Conservation (phyloP, 495 filamentous ascomycete species). For the Aspergillus ostianus region DNA sequence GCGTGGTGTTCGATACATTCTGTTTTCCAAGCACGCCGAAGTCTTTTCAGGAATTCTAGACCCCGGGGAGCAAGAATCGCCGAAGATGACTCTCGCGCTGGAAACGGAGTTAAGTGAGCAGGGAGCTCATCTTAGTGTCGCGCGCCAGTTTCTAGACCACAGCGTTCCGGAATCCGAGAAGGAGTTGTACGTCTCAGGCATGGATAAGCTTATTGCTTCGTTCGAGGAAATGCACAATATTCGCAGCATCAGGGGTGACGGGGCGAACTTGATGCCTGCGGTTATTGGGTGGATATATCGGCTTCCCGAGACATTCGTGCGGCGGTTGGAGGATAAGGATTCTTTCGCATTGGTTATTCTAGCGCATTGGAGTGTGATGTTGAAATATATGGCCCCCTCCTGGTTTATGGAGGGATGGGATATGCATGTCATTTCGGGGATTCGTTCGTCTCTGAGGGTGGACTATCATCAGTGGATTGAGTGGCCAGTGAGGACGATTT, state of each 20-base stretch:
- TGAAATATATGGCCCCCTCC: slow-evolving; percentile 31
- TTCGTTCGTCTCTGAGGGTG: slow-evolving; percentile 20
- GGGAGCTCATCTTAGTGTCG: slow-evolving; percentile 12
- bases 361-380: slow-evolving; percentile 40
- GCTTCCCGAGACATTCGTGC: slow-evolving; percentile 30
- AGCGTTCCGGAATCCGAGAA: background rate
- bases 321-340: slow-evolving; percentile 32
- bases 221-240: slow-evolving; percentile 24
- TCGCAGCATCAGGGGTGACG: slow-evolving; percentile 13
- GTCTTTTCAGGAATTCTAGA: slow-evolving; percentile 34
- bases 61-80: slow-evolving; percentile 8
- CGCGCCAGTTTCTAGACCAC: slow-evolving; percentile 18
- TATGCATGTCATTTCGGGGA: slow-evolving; percentile 34
- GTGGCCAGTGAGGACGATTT: slow-evolving; percentile 27
- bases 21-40: slow-evolving; percentile 19
- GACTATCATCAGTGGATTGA: slow-evolving; percentile 30
- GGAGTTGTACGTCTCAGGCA: slow-evolving; percentile 12
- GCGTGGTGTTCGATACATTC: slow-evolving; percentile 39
- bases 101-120: slow-evolving; percentile 22
- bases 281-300: slow-evolving; percentile 41
- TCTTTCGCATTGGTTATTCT: slow-evolving; percentile 38
- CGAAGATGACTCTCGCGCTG: slow-evolving; percentile 12
- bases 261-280: slow-evolving; percentile 23
- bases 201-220: slow-evolving; percentile 19
- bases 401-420: slow-evolving; percentile 45